These are phyloP conservation scores for Aphanomyces cochlioides DNA, from an alignment of 352 stramenopile species.

Conservation along the genomic window DNA sequence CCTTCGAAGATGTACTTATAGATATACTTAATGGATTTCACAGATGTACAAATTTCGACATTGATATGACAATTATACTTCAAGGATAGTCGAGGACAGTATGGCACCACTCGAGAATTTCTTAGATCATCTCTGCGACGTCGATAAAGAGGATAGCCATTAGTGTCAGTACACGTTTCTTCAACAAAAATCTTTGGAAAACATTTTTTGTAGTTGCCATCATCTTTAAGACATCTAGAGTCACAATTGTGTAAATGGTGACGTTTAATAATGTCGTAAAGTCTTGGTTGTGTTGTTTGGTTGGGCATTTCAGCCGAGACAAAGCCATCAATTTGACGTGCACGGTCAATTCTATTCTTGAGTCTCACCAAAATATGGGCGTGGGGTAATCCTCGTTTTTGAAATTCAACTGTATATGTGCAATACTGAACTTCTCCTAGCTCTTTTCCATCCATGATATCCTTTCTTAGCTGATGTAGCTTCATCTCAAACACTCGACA, in stretches of 20 bases:
- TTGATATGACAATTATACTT: background rate
- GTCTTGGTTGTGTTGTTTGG: background rate
- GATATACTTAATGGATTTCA: background rate
- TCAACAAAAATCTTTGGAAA: constrained; percentile 1
- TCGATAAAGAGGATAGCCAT: background rate
- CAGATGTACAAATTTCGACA: background rate
- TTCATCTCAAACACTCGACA: background rate
- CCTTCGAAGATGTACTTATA: background rate
- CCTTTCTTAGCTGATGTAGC: background rate
- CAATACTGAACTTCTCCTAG: background rate
- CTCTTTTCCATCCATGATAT: background rate
- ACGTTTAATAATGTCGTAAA: constrained; percentile 2
- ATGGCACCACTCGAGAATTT: background rate
- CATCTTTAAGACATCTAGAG: background rate
- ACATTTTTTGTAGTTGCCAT: background rate
- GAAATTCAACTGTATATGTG: background rate
- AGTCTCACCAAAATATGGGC: background rate
- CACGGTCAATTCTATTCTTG: background rate
- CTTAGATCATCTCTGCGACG: background rate
- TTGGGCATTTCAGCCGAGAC: background rate
- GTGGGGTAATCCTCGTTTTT: background rate
- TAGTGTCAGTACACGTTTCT: background rate
- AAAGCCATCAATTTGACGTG: background rate
- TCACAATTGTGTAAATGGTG: background rate
- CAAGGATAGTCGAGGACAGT: background rate